A percentile compares a stretch with the other conserved stretches of the same genome.
Conservation (phyloP, 805 yeast species). For the Myxozyma sirexii region DNA sequence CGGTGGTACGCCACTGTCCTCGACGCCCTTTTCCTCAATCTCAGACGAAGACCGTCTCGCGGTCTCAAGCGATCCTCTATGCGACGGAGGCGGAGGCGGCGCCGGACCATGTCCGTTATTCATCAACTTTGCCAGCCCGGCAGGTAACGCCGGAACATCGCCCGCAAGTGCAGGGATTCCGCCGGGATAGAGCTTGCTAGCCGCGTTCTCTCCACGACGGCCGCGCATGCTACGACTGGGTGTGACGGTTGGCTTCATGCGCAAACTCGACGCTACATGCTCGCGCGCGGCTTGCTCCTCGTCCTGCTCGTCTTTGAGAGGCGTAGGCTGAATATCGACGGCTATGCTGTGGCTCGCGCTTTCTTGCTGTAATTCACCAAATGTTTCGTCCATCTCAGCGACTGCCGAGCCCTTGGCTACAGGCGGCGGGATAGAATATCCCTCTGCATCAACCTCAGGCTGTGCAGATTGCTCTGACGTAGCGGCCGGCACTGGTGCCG, state of each 20-base stretch:
- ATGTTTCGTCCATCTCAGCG: slow-evolving; percentile 16
- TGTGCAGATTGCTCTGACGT: not conserved
- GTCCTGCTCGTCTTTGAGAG: slow-evolving; percentile 36
- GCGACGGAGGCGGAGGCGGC: slow-evolving; percentile 26
- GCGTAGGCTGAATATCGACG: slow-evolving; percentile 37
- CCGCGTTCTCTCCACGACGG: slow-evolving; percentile 38
- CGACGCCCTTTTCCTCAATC: not conserved
- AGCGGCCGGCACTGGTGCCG: slow-evolving; percentile 4
- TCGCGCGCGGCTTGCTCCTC: slow-evolving; percentile 41
- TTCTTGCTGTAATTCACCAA: slow-evolving; percentile 1
- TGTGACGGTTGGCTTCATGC: slow-evolving; percentile 40
- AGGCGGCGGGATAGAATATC: slow-evolving; percentile 34
- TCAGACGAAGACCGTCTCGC: not conserved
- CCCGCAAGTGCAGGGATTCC: slow-evolving; percentile 5
- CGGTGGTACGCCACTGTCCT: not conserved
- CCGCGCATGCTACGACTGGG: slow-evolving; percentile 38
- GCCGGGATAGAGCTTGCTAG: slow-evolving; percentile 38
- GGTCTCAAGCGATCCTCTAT: slow-evolving; percentile 7
- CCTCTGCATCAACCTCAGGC: slow-evolving; percentile 27
- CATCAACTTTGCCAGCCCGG: not conserved
- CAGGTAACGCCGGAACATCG: slow-evolving; percentile 1
- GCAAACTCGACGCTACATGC: slow-evolving; percentile 40
- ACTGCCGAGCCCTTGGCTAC: slow-evolving; percentile 31
- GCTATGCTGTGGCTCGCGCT: slow-evolving; percentile 18
- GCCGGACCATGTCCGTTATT: slow-evolving; percentile 18